A percentile compares a stretch with the other conserved stretches of the same genome.
These are phyloP conservation scores for Pelagomonas calceolata DNA, from an alignment of 108 stramenopile genomes.

Conservation along the genomic window DNA sequence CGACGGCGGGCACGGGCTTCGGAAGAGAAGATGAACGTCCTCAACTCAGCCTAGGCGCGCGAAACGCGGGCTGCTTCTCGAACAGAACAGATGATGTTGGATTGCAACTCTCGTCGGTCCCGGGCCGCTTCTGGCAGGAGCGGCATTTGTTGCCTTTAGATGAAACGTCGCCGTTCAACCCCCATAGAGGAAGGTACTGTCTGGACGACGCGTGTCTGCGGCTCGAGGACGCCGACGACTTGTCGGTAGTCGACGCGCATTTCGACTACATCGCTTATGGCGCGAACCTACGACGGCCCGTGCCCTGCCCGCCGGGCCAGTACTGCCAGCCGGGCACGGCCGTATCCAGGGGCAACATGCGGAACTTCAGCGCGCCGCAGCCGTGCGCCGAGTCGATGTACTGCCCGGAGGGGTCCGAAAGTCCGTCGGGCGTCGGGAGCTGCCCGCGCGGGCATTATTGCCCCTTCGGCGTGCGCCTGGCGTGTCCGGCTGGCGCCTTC, in stretches of 20 bases:
- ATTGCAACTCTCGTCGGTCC: slow-evolving; percentile 24
- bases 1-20: slow-evolving; percentile 23
- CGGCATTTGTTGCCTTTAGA: slow-evolving; percentile 38
- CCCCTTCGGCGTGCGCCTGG: slow-evolving; percentile 24
- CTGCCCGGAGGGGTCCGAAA: slow-evolving; percentile 45
- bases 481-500: slow-evolving; percentile 48
- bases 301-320: slow-evolving; percentile 34
- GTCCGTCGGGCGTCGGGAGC: slow-evolving; percentile 36
- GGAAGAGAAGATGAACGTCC: slow-evolving; percentile 21
- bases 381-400: slow-evolving; percentile 50
- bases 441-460: slow-evolving; percentile 48
- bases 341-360: slow-evolving; percentile 15
- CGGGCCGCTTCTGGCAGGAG: slow-evolving; percentile 48
- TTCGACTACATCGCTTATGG: slow-evolving; percentile 50
- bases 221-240: slow-evolving; percentile 44
- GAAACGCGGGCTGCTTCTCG: slow-evolving; percentile 53
- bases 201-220: slow-evolving; percentile 51
- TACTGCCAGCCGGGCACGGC: slow-evolving; percentile 47
- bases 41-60: slow-evolving; percentile 34
- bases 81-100: slow-evolving; percentile 57
- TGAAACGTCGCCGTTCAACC: slow-evolving; percentile 23
- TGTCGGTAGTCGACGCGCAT: slow-evolving; percentile 39
- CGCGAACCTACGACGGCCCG: slow-evolving; percentile 20
- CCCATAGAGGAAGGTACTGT: slow-evolving; percentile 44
- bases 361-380: slow-evolving; percentile 45